Evolutionary conservation across 345 rosid species (phyloP), one percentile per base, ranked within the genome.

Genomic region (Triadica sebifera): DNA sequence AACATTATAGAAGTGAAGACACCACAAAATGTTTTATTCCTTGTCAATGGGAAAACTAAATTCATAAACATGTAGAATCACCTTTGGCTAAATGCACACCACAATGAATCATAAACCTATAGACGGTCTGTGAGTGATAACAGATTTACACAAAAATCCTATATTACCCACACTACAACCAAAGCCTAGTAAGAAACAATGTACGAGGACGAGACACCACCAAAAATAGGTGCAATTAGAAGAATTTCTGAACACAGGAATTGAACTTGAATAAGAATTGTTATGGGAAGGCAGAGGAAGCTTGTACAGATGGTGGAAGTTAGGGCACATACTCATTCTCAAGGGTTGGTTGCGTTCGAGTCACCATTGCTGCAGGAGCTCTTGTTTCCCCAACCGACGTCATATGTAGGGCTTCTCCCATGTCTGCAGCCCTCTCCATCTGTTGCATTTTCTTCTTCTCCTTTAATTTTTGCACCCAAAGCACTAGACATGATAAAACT

Each of bases 381-480:
- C 86, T 93, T 6, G 96, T 85, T 55, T 89, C 87, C 19, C 99
- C 96, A 4, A 93, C 89, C 0, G 89, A 72, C 58, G 97, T 87
- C 93, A 93, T 91, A 17, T 82, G 87, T 19, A 95, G 81, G 59
- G 91, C 80, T 85, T 95, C 99, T 51, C 99, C 99, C 47, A 80
- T 84, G 56, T 95, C 99, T 37, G 98, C 96, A 70, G 94, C 98
- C 81, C 79, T 95, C 86, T 95, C 93, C 99, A 95, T 93, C 76
- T 84, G 89, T 61, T 84, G 88, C 86, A 93, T 83, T 78, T 76
- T 86, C 88, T 87, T 91, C 57, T 75, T 81, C 57, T 79, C 78
- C 86, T 89, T 91, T 75, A 85, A 85, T 55, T 85, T 88, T 53
- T 78, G 84, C 60, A 81, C 82, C 87, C 98, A 83, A 69, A 87